phyloP scores from a whole-genome alignment of 495 filamentous ascomycete genomes.

The Aspergillus wentii region DNA sequence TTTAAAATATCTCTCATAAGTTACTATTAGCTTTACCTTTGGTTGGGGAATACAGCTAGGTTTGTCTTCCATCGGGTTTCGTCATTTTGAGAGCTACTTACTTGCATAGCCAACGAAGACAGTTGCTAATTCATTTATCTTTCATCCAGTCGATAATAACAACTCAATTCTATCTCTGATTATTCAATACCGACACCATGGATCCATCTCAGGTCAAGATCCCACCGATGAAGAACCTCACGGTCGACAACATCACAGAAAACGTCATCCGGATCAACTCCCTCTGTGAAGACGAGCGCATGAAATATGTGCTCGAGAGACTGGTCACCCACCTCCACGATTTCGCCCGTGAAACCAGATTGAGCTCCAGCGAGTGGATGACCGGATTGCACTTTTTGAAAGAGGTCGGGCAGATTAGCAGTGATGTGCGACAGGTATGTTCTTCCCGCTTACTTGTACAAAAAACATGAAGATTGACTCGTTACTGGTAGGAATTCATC shows the following conservation, averaged over 20 bases:
- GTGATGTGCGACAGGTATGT: constrained; percentile 60
- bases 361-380: constrained; percentile 81
- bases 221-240: constrained; percentile 66
- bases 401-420: constrained; percentile 67
- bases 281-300: constrained; percentile 56
- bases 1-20: too few species aligned
- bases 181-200: too few species aligned
- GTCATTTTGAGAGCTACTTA: too few species aligned
- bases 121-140: too few species aligned
- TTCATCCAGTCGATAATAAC: too few species aligned
- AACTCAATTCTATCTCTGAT: too few species aligned
- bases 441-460: background rate
- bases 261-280: constrained; percentile 73
- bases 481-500: constrained; percentile 98
- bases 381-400: constrained; percentile 65
- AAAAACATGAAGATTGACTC: background rate
- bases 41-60: too few species aligned
- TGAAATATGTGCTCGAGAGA: constrained; percentile 68
- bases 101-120: too few species aligned
- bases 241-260: constrained; percentile 77
- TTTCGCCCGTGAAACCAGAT: constrained; percentile 74
- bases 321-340: constrained; percentile 79
- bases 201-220: constrained; percentile 47
- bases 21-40: too few species aligned
- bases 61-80: too few species aligned